Conservation (phyloP, 495 filamentous ascomycete genomes). For the Podospora pseudoanserina region DNA sequence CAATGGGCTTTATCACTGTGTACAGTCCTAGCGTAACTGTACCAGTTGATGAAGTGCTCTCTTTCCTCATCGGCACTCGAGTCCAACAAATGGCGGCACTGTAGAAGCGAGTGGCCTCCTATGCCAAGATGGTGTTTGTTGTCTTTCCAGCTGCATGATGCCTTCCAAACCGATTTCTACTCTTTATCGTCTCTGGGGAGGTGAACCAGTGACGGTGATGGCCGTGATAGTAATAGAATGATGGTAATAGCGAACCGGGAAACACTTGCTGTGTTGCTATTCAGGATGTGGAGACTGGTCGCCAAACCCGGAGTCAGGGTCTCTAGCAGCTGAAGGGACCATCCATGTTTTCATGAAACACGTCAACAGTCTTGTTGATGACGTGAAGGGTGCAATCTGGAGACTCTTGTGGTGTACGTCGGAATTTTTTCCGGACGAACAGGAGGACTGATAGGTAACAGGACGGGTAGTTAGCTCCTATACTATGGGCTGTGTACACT, state of each 20-base stretch:
- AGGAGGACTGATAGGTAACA: neutral
- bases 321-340: neutral
- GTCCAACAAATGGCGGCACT: slow-evolving; percentile 10
- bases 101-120: slow-evolving; percentile 3
- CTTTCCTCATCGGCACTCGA: neutral
- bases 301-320: slow-evolving; percentile 1
- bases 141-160: neutral
- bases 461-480: too few species aligned
- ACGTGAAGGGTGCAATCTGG: neutral
- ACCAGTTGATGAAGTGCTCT: neutral
- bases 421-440: neutral
- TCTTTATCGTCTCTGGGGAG: neutral
- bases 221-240: neutral
- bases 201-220: neutral
- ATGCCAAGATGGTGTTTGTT: slow-evolving; percentile 9
- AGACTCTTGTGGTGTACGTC: neutral
- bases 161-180: neutral
- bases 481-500: neutral
- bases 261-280: neutral
- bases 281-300: neutral
- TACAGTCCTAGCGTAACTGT: neutral
- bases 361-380: slow-evolving; percentile 6
- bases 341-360: slow-evolving; percentile 8
- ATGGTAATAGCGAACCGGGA: neutral
- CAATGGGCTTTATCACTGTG: neutral